A percentile compares a stretch with the other conserved stretches of the same genome.
Evolutionary conservation across 805 yeast genomes (phyloP).

Genomic region (Saccharomycopsis synnaedendra): DNA sequence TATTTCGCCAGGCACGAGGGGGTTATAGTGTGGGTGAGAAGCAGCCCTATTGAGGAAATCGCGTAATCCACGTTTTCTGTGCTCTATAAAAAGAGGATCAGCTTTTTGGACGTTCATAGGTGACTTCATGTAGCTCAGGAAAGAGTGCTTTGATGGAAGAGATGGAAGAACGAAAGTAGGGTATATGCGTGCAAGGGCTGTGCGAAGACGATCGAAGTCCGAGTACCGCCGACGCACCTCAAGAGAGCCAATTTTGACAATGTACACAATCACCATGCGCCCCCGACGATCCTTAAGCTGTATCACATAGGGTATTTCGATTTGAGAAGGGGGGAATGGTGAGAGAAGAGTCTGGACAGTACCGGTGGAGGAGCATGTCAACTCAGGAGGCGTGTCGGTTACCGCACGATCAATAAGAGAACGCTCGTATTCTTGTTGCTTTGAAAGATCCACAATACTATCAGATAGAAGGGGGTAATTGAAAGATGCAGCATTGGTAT

Average conservation of each 20-base stretch:
- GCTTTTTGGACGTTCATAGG: conserved; percentile 31
- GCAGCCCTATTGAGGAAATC: conserved; percentile 60
- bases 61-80: conserved; percentile 62
- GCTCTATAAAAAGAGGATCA: conserved; percentile 41
- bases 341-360: neutral
- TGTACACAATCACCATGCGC: conserved; percentile 62
- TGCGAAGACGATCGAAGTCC: conserved; percentile 79
- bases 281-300: conserved; percentile 56
- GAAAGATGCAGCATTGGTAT: neutral
- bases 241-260: conserved; percentile 45
- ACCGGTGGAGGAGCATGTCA: too few species aligned
- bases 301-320: conserved; percentile 39
- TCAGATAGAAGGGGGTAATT: neutral
- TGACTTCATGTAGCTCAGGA: conserved; percentile 33
- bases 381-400: conserved; percentile 5
- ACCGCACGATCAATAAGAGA: conserved; percentile 13
- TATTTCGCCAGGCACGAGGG: neutral
- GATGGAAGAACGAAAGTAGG: conserved; percentile 86
- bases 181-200: conserved; percentile 54
- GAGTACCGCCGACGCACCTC: conserved; percentile 75
- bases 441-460: conserved; percentile 4
- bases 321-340: conserved; percentile 3
- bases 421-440: conserved; percentile 13
- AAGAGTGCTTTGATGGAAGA: conserved; percentile 78
- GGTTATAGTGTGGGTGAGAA: conserved; percentile 2